phyloP scores from a whole-genome alignment of 2,329 filamentous ascomycete species.

The Fusarium proliferatum region DNA sequence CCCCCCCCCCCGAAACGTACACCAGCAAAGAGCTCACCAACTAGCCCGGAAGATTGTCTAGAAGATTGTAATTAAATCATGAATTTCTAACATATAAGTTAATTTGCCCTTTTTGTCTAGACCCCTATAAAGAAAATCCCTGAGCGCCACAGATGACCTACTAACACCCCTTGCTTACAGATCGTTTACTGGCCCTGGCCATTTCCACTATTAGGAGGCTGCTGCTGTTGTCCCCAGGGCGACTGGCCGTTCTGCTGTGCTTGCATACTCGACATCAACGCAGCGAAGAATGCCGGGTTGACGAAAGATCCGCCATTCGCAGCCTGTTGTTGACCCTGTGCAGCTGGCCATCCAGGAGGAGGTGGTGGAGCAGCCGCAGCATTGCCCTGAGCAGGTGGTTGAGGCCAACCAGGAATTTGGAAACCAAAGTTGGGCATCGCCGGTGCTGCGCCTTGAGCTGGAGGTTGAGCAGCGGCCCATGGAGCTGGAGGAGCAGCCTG shows the following conservation, averaged over 20 bases:
- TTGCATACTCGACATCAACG: conserved; percentile 59
- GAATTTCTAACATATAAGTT: conserved; percentile 1
- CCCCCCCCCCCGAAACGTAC: no score
- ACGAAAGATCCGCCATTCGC: conserved; percentile 59
- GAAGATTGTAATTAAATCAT: conserved; percentile 9
- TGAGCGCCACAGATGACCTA: conserved; percentile 32
- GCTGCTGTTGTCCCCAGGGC: conserved; percentile 44
- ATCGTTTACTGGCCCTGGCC: conserved; percentile 42
- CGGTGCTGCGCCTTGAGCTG: conserved; percentile 36
- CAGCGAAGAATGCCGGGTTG: conserved; percentile 68
- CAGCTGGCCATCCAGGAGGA: conserved; percentile 50
- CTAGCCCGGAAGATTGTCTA: neutral
- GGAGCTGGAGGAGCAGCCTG: conserved; percentile 40
- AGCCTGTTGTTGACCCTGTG: conserved; percentile 46
- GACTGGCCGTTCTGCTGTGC: conserved; percentile 47
- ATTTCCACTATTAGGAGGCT: conserved; percentile 44
- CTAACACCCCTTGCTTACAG: neutral
- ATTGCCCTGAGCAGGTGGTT: conserved; percentile 40
- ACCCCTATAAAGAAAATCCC: conserved; percentile 10
- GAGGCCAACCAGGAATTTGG: conserved; percentile 58
- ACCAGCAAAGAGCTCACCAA: neutral
- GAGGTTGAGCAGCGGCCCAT: conserved; percentile 29
- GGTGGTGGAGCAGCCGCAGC: conserved; percentile 56
- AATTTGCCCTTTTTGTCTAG: conserved; percentile 38
- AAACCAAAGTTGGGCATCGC: conserved; percentile 55